Evolutionary conservation across 73 alveolate species (phyloP), one percentile per base, ranked within the genome.

Genomic region (Uronychia binucleata): DNA sequence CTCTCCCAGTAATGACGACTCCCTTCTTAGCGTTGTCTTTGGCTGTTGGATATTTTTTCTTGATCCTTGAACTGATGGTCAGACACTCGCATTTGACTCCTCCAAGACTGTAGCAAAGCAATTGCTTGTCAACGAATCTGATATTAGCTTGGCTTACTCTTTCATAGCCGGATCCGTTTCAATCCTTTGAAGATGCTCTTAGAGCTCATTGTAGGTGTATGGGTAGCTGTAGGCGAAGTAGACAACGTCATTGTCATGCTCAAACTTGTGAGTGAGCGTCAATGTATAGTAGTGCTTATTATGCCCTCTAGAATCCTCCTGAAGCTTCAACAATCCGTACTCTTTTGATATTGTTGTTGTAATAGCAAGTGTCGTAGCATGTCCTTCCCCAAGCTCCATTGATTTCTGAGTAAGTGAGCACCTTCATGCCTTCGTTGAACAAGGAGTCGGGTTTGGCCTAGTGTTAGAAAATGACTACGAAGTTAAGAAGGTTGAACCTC

Each of bases 161-260:
- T 79, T 79, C 32, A 76, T 84, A 14, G 76, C 34, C 28, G 93
- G 93, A 75, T 88, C 90, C 27, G 46, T 76, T 11, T 85, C 86
- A 28, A 90, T 77, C 30, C 84, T 81, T 74, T 88, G 91, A 78
- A 97, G 76, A 77, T 97, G 95, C 57, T 90, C 94, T 27, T 59
- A 82, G 34, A 97, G 84, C 78, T 97, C 97, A 14, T 98, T 67
- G 78, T 91, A 96, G 0, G 99, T 96, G 88, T 95, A 97, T 13
- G 99, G 99, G 84, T 95, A 94, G 87, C 99, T 91, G 89, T 97
- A 94, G 28, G 99, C 99, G 83, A 98, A 98, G 85, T 88, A 97
- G 0, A 98, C 99, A 75, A 93, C 95, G 84, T 98, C 99, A 83
- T 97, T 91, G 79, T 94, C 97, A 79, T 91, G 88, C 80, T 92